Evolutionary conservation across 495 filamentous ascomycete species (phyloP).

Genomic region (Choiromyces venosus): DNA sequence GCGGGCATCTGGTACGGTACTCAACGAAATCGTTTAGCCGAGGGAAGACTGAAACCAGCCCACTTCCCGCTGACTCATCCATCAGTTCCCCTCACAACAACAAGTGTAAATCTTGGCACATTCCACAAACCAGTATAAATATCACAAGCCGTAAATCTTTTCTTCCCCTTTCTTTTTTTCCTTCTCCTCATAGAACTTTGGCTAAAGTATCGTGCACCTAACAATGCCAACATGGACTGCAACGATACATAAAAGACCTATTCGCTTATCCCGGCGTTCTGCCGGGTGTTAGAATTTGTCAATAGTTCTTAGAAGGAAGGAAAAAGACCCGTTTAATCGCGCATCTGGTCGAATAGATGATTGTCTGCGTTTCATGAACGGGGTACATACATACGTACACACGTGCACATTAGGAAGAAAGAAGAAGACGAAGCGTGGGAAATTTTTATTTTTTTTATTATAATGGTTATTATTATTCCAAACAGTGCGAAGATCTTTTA

Average conservation of each 20-base stretch:
- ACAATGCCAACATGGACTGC: conserved; percentile 15
- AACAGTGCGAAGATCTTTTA: background rate
- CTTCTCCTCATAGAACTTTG: conserved; percentile 35
- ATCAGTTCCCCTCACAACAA: background rate
- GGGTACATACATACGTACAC: conserved; percentile 19
- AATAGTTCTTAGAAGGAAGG: conserved; percentile 39
- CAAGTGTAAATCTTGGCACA: background rate
- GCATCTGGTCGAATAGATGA: conserved; percentile 29
- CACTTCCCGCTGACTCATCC: background rate
- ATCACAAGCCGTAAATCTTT: background rate
- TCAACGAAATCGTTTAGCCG: background rate
- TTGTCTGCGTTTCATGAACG: conserved; percentile 42
- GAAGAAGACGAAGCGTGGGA: background rate
- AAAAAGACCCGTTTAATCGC: conserved; percentile 40
- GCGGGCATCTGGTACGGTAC: background rate
- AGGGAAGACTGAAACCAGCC: background rate
- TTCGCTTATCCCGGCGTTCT: conserved; percentile 31
- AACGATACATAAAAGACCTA: conserved; percentile 6
- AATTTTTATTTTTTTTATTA: too few relatives aligned
- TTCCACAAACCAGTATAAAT: background rate
- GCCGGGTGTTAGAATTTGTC: conserved; percentile 23
- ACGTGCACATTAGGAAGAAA: background rate
- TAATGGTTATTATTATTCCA: background rate
- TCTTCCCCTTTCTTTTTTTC: background rate
- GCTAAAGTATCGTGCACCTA: conserved; percentile 23